Base-by-base conservation (phyloP, 2,329 filamentous ascomycete genomes). In the Microdochium paspali region DNA sequence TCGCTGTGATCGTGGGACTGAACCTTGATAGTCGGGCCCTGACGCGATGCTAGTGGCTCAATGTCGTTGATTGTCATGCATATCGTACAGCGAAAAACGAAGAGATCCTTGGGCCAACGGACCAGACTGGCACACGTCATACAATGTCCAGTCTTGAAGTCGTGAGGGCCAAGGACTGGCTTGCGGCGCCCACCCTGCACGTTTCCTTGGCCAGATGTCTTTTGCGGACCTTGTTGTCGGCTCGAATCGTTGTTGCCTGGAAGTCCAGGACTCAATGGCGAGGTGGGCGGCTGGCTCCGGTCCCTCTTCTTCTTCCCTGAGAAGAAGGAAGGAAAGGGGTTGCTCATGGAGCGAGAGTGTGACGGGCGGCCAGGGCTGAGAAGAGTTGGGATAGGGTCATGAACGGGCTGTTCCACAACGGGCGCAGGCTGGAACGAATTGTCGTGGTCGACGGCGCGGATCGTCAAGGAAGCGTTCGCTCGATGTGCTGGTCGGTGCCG, bases 21-120 rank as follows among this genome's bases (percentile, higher is more conserved):
- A 10, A 12, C 18, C 3, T 12, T 12, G 15, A 18, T 18, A 21
- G 6, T 20, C 7, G 35, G 10, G 3, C 18, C 18, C 35, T 40
- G 10, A 5, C 35, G 15, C 15, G 35, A 21, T 26, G 60, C 61
- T 24, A 52, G 47, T 1, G 74, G 73, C 50, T 77, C 72, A 46
- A 95, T 65, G 61, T 95, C 89, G 61, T 94, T 95, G 60, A 95
- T 82, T 18, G 86, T 93, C 57, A 87, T 70, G 63, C 90, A 95
- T 47, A 87, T 84, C 39, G 86, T 85, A 64, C 90, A 95, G 56
- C 88, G 79, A 64, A 93, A 95, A 31, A 84, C 78, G 30, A 77
- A 77, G 51, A 90, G 67, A 46, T 84, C 79, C 51, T 76, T 79
- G 2, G 88, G 88, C 84, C 89, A 95, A 48, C 85, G 77, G 53